Evolutionary conservation across 2,329 filamentous ascomycete genomes (phyloP).

Genomic region (Ophiostoma pallidulum): DNA sequence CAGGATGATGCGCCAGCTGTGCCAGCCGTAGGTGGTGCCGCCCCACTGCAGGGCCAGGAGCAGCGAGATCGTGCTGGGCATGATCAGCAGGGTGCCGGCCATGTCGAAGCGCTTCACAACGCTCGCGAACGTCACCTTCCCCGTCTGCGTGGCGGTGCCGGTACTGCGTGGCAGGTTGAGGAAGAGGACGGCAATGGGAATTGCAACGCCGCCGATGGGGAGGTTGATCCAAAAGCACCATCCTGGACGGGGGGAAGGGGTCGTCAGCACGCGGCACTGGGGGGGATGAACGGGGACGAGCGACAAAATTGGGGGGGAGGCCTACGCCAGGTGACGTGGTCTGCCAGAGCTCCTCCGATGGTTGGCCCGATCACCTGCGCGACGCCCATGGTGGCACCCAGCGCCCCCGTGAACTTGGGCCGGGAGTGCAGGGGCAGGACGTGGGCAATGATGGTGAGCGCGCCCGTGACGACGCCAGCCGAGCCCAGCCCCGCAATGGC

Average conservation of each 20-base stretch:
- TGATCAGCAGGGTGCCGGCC: conserved; percentile 9
- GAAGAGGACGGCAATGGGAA: conserved; percentile 20
- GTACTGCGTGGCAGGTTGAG: conserved; percentile 17
- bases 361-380: conserved; percentile 9
- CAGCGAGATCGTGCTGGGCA: conserved; percentile 31
- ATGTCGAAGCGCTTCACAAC: conserved; percentile 8
- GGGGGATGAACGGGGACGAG: too few species aligned
- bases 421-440: conserved; percentile 11
- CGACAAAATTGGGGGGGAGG: background rate
- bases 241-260: background rate
- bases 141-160: too few species aligned
- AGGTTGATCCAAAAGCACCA: conserved; percentile 17
- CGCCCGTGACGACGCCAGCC: conserved; percentile 21
- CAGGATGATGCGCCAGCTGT: conserved; percentile 28
- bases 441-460: conserved; percentile 7
- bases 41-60: conserved; percentile 41
- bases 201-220: conserved; percentile 12
- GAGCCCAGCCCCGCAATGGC: conserved; percentile 29
- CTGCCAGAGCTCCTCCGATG: conserved; percentile 11
- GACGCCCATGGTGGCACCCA: conserved; percentile 9
- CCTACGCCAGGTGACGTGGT: conserved; percentile 11
- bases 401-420: conserved; percentile 9
- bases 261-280: too few species aligned
- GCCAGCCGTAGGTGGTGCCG: conserved; percentile 31
- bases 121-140: background rate